phyloP scores from a whole-genome alignment of 179 eudicot genomes.

The Corrigiola litoralis region DNA sequence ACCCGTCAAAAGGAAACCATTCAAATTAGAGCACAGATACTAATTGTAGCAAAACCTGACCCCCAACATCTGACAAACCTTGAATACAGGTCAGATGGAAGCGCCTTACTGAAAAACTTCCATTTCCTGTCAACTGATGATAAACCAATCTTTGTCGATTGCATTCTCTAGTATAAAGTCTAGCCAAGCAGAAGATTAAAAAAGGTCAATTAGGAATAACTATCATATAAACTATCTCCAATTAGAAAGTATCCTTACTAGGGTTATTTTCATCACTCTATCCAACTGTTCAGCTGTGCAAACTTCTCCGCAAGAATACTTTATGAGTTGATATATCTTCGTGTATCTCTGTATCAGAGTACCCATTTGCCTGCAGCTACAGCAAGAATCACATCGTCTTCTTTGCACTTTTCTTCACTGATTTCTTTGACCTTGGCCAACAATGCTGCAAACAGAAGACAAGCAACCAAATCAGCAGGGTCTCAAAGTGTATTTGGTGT shows the following conservation, averaged over 20 bases:
- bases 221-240: conserved; percentile 1
- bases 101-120: conserved; percentile 53
- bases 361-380: no score
- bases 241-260: conserved; percentile 38
- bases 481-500: background rate
- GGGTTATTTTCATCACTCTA: conserved; percentile 75
- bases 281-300: conserved; percentile 82
- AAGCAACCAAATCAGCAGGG: background rate
- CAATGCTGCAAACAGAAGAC: no score
- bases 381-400: no score
- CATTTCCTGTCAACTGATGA: conserved; percentile 56
- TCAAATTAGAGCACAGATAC: conserved; percentile 10
- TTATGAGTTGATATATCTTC: conserved; percentile 75
- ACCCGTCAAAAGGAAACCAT: conserved; percentile 38
- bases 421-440: no score
- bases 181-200: conserved; percentile 21
- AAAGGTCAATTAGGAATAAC: conserved; percentile 8
- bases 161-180: conserved; percentile 81
- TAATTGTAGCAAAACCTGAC: conserved; percentile 5
- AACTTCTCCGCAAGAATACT: conserved; percentile 86
- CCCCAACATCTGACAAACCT: conserved; percentile 39
- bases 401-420: no score
- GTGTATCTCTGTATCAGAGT: conserved; percentile 63
- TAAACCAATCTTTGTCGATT: conserved; percentile 63
- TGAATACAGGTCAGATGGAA: conserved; percentile 56